A percentile compares a stretch with the other conserved stretches of the same genome.
Evolutionary conservation across 169 alveolate genomes (phyloP).

Genomic region (Plasmodium ovale): DNA sequence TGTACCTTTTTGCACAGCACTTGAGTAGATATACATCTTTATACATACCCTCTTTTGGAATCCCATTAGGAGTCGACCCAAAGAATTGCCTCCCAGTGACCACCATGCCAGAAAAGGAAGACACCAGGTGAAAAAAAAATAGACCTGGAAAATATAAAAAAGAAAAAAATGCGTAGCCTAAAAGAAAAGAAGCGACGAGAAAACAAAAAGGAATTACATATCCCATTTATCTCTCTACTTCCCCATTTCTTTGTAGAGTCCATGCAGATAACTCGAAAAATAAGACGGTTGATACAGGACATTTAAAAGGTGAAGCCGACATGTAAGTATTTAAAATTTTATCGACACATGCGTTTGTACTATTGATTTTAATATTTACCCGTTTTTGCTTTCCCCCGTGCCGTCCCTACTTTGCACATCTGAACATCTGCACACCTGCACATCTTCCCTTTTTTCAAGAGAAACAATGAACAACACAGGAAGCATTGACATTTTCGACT

Average conservation of each 20-base stretch:
- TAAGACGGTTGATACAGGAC: not conserved
- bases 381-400: too few species aligned
- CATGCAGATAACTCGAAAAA: not conserved
- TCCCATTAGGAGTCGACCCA: slow-evolving; percentile 3
- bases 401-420: not conserved
- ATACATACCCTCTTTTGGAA: not conserved
- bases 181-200: too few species aligned
- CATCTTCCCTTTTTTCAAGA: not conserved
- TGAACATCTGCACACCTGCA: too few species aligned
- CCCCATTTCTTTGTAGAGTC: not conserved
- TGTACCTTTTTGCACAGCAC: not conserved
- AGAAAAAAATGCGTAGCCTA: not conserved
- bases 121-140: not conserved
- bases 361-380: not conserved
- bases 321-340: slow-evolving; percentile 12
- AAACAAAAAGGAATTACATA: too few species aligned
- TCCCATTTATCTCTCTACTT: too few species aligned
- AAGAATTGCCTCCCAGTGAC: slow-evolving; percentile 8
- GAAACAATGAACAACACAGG: not conserved
- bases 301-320: not conserved
- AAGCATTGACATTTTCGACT: slow-evolving; percentile 37
- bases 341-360: not conserved
- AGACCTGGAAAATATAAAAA: not conserved
- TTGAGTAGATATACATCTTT: not conserved
- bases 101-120: not conserved